These are phyloP conservation scores for Hemileccinum rubropunctum DNA, from an alignment of 768 basidiomycete species.

Conservation along the genomic window DNA sequence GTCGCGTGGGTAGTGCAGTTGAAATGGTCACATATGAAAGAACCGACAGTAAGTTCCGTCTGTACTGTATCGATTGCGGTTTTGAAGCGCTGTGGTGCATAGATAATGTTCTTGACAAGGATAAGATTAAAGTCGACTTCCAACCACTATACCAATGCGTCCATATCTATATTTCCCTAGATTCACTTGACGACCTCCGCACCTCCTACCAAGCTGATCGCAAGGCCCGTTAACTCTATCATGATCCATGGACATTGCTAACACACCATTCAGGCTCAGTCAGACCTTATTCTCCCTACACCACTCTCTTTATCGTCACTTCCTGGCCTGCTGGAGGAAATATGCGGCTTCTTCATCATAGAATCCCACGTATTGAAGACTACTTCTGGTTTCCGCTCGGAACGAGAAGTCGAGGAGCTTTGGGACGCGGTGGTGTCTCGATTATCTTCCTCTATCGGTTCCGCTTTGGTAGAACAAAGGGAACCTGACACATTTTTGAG, in stretches of 20 bases:
- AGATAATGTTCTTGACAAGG: slow-evolving; percentile 94
- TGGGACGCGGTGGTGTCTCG: slow-evolving; percentile 86
- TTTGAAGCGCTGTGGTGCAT: slow-evolving; percentile 8
- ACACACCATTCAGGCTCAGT: slow-evolving; percentile 73
- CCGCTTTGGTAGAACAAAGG: slow-evolving; percentile 66
- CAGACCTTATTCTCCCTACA: slow-evolving; percentile 85
- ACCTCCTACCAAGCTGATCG: slow-evolving; percentile 96
- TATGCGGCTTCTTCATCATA: slow-evolving; percentile 96
- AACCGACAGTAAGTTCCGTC: slow-evolving; percentile 73
- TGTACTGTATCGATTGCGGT: not conserved
- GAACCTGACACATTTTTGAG: slow-evolving; percentile 80
- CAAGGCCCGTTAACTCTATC: slow-evolving; percentile 49
- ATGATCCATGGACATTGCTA: slow-evolving; percentile 8
- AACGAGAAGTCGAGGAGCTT: slow-evolving; percentile 88
- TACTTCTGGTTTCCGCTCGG: slow-evolving; percentile 85
- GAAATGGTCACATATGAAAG: slow-evolving; percentile 92
- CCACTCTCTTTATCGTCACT: slow-evolving; percentile 67
- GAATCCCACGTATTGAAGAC: slow-evolving; percentile 90
- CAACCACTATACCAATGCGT: slow-evolving; percentile 95
- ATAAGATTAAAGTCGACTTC: slow-evolving; percentile 87
- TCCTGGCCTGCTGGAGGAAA: slow-evolving; percentile 81
- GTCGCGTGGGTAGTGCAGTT: slow-evolving; percentile 86
- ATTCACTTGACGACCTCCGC: slow-evolving; percentile 87
- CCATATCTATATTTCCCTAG: slow-evolving; percentile 91
- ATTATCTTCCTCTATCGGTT: slow-evolving; percentile 69